Evolutionary conservation across 2,329 filamentous ascomycete species (phyloP), one percentile per base, ranked within the genome.

Genomic region (Stachybotrys chlorohalonatus): DNA sequence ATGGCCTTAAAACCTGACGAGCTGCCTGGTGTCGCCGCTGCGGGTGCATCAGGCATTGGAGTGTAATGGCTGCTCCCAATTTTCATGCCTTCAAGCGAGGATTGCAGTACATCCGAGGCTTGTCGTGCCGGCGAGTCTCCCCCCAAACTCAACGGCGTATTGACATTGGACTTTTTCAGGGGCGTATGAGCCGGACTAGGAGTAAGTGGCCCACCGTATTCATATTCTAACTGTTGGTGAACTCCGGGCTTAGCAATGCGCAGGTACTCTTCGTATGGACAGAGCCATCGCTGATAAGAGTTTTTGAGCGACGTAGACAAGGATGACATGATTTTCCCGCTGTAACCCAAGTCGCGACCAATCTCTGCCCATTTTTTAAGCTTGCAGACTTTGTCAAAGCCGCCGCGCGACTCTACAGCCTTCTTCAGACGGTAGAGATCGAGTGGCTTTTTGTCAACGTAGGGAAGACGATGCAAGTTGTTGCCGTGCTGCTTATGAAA

Each of bases 361-460:
- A 99, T 97, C 70, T 99, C 94, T 15, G 94, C 94, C 94, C 94
- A 99, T 75, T 97, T 97, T 74, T 99, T 99, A 54, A 87, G 81
- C 72, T 96, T 96, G 79, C 94, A 99, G 49, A 99, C 94, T 66
- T 89, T 89, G 54, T 96, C 92, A 63, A 99, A 99, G 3, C 94
- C 94, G 50, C 94, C 94, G 58, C 94, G 85, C 32, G 90, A 87
- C 68, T 97, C 94, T 42, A 99, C 94, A 1, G 93, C 93, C 68
- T 97, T 97, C 71, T 97, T 97, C 56, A 99, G 76, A 63, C 93
- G 90, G 73, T 95, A 99, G 15, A 99, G 78, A 66, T 99, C 94
- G 52, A 99, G 81, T 0, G 94, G 94, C 56, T 95, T 91, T 74
- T 99, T 99, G 73, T 99, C 94, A 56, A 99, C 94, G 66, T 92